Evolutionary conservation across 202 grass and related monocot genomes (phyloP).

Genomic region (Sporobolus alterniflorus): DNA sequence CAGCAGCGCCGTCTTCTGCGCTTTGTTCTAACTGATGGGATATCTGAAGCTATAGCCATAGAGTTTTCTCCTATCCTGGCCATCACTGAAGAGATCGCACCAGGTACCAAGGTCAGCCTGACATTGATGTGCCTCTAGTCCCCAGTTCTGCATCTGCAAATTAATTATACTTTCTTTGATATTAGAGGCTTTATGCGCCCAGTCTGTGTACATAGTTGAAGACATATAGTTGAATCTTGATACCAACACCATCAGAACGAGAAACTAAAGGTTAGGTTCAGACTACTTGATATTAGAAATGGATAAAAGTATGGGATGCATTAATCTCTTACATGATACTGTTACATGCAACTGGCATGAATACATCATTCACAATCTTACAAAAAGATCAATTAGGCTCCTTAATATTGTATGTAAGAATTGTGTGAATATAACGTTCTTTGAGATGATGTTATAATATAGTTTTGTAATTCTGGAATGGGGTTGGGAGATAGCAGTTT

Average conservation of each 20-base stretch:
- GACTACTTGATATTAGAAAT: background rate
- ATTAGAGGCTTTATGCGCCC: background rate
- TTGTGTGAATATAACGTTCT: background rate
- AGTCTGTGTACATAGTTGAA: background rate
- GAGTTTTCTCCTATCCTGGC: slow-evolving; percentile 72
- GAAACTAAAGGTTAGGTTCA: background rate
- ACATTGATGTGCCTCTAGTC: slow-evolving; percentile 10
- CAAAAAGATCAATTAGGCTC: background rate
- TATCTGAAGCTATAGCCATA: slow-evolving; percentile 67
- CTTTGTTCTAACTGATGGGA: slow-evolving; percentile 79
- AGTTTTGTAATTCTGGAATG: background rate
- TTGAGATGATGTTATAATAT: background rate
- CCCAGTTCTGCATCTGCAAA: background rate
- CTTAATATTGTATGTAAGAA: background rate
- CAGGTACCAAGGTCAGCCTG: slow-evolving; percentile 81
- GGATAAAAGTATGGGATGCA: background rate
- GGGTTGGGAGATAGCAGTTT: background rate
- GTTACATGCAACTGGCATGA: background rate
- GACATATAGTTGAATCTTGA: background rate
- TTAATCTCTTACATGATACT: background rate
- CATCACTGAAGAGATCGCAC: slow-evolving; percentile 76
- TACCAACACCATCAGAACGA: background rate
- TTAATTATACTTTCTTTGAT: too few relatives aligned
- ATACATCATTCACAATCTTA: background rate
- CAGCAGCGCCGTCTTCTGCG: slow-evolving; percentile 61